A percentile compares a stretch with the other conserved stretches of the same genome.
Conservation (phyloP, 257 asterid genomes). For the Forsythia suspensa region DNA sequence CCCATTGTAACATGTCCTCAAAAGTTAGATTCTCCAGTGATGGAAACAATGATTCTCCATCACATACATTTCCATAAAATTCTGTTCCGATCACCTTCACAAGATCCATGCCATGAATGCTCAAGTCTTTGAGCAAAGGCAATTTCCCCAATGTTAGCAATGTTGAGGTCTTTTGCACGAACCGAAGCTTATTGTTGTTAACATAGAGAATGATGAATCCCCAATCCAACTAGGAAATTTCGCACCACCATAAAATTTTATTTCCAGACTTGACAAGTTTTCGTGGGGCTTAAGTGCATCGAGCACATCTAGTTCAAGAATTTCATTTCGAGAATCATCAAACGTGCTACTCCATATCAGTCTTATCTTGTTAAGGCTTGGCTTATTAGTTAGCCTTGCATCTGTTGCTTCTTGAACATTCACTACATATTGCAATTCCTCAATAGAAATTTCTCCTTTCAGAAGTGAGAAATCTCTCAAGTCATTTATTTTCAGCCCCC, state of each 20-base stretch:
- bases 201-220: not conserved
- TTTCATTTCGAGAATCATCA: conserved; percentile 16
- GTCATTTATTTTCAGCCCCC: conserved; percentile 12
- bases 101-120: conserved; percentile 14
- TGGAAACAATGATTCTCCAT: conserved; percentile 6
- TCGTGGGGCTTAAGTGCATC: conserved; percentile 15
- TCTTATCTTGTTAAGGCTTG: conserved; percentile 5
- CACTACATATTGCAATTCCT: conserved; percentile 12
- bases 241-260: conserved; percentile 10
- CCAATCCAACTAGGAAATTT: conserved; percentile 25
- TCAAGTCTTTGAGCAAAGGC: conserved; percentile 20
- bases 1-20: conserved; percentile 27
- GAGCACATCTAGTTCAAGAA: conserved; percentile 17
- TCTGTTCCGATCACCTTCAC: conserved; percentile 13
- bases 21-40: conserved; percentile 26
- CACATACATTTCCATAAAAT: conserved; percentile 12
- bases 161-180: conserved; percentile 13
- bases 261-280: conserved; percentile 10
- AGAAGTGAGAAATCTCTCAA: conserved; percentile 17
- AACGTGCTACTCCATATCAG: conserved; percentile 11
- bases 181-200: not conserved
- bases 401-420: conserved; percentile 17
- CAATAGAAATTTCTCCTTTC: conserved; percentile 17
- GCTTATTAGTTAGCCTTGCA: conserved; percentile 20
- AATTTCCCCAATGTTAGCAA: conserved; percentile 25